Evolutionary conservation across 2,329 filamentous ascomycete genomes (phyloP), one percentile per base, ranked within the genome.

Genomic region (Paecilomyces sp.): DNA sequence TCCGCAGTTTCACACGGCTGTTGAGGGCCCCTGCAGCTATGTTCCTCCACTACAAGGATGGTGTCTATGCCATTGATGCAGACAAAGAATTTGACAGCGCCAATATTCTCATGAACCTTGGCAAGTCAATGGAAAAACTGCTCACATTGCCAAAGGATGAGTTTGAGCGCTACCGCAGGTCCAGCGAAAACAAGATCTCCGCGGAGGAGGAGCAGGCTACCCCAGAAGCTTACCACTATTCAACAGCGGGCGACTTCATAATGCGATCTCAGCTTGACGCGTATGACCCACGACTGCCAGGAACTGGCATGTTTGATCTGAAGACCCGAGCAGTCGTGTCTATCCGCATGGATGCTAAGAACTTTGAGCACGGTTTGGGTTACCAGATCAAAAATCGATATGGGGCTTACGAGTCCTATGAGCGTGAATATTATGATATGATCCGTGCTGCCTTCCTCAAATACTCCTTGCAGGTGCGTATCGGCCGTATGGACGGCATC

Each of bases 401-500:
- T 57, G 95, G 95, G 15, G 81, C 87, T 60, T 99, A 84, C 81
- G 89, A 96, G 72, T 97, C 93, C 0, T 99, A 88, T 72, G 94
- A 99, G 76, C 87, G 92, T 60, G 95, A 99, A 70, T 97, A 94
- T 73, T 96, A 88, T 72, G 94, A 99, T 74, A 95, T 99, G 92
- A 93, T 96, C 61, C 85, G 95, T 57, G 85, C 92, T 1, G 94
- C 93, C 0, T 93, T 99, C 77, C 80, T 99, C 58, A 99, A 99
- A 71, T 99, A 99, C 74, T 96, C 92, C 9, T 81, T 99, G 31
- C 94, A 99, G 76, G 95, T 93, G 30, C 90, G 94, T 53, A 95
- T 99, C 85, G 94, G 95, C 18, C 87, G 92, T 56, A 99, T 99
- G 95, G 93, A 99, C 71, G 94, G 94, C 58, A 97, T 97, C 56